Percentiles rank a stretch among this genome's conserved stretches.
Evolutionary conservation across 2,329 filamentous ascomycete genomes (phyloP).

Genomic region (Verticillium zaregamsianum): DNA sequence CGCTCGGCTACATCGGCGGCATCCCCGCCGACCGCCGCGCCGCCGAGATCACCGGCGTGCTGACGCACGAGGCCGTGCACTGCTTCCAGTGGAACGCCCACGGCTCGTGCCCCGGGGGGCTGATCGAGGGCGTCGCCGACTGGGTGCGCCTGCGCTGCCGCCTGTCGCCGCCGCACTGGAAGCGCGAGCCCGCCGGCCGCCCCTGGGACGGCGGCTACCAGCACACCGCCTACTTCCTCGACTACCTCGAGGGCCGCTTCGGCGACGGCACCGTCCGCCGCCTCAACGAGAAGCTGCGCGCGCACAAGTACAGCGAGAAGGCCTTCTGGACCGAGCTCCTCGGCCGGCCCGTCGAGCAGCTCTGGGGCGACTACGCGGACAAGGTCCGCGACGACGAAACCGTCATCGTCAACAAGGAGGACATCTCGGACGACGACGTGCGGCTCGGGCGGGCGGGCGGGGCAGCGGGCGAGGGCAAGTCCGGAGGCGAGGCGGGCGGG

Average conservation of each 20-base stretch:
- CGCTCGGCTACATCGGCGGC: slow-evolving; percentile 64
- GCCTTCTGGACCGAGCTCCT: slow-evolving; percentile 66
- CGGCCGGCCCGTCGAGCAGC: slow-evolving; percentile 57
- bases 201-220: slow-evolving; percentile 91
- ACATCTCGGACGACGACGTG: slow-evolving; percentile 13
- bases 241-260: slow-evolving; percentile 71
- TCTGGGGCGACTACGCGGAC: slow-evolving; percentile 71
- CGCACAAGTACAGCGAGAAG: slow-evolving; percentile 59
- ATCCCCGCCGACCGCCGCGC: slow-evolving; percentile 38
- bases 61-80: slow-evolving; percentile 92
- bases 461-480: neutral
- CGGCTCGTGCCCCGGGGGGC: slow-evolving; percentile 62
- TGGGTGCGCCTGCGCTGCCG: slow-evolving; percentile 78
- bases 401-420: slow-evolving; percentile 16
- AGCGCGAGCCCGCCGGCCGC: slow-evolving; percentile 41
- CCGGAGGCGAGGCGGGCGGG: neutral
- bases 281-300: slow-evolving; percentile 64
- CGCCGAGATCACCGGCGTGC: slow-evolving; percentile 73
- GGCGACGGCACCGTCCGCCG: slow-evolving; percentile 55
- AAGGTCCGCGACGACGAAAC: slow-evolving; percentile 16
- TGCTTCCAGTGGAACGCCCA: slow-evolving; percentile 79
- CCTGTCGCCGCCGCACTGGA: slow-evolving; percentile 82
- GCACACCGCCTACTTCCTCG: slow-evolving; percentile 84
- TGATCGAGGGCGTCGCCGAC: slow-evolving; percentile 90
- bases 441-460: neutral